These are phyloP conservation scores for Apiospora phragmitis DNA, from an alignment of 2,329 filamentous ascomycete genomes.

Conservation along the genomic window DNA sequence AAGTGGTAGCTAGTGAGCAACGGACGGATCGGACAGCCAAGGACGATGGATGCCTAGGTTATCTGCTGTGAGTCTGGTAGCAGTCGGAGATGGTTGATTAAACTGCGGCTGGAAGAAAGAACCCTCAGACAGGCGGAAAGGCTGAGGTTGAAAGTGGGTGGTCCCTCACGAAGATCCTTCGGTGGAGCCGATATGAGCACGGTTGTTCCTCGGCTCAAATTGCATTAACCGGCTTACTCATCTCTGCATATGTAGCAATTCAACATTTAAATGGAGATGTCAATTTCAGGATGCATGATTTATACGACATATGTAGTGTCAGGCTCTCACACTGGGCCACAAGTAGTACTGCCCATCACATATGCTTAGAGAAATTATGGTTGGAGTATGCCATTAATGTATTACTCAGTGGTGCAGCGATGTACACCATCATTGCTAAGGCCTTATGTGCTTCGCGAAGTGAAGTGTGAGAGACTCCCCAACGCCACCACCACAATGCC, in stretches of 20 bases:
- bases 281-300: not conserved
- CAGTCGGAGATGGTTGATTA: not conserved
- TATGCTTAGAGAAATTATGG: not conserved
- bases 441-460: not conserved
- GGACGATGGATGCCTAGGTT: not conserved
- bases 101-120: not conserved
- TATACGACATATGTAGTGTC: not conserved
- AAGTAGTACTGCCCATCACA: not conserved
- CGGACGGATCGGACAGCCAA: not conserved
- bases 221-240: not conserved
- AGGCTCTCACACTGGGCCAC: not conserved
- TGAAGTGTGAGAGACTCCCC: not conserved
- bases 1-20: not conserved
- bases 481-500: not conserved
- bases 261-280: not conserved
- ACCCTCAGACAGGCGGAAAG: not conserved
- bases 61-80: not conserved
- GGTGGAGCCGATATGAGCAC: not conserved
- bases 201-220: conserved; percentile 6
- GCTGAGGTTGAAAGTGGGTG: conserved; percentile 4
- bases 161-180: conserved; percentile 7
- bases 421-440: not conserved
- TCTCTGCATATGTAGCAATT: not conserved
- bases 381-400: not conserved
- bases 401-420: not conserved